Conservation (phyloP, 208 protist genomes). For the Trypanosoma caninum region DNA sequence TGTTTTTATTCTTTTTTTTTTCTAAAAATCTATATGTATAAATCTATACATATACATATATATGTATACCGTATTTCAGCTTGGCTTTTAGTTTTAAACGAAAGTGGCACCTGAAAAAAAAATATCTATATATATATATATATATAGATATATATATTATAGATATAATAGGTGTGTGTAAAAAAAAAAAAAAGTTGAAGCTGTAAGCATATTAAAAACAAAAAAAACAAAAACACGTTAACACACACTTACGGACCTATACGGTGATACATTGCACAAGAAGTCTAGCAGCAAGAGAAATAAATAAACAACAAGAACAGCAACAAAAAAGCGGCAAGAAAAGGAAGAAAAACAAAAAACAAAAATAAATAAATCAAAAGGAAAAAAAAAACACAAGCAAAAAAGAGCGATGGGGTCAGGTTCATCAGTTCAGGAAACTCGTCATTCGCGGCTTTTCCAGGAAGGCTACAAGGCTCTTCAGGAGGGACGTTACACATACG, state of each 20-base stretch:
- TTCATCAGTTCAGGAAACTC: conserved; percentile 17
- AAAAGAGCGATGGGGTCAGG: conserved; percentile 14
- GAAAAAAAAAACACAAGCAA: conserved; percentile 11
- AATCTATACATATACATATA: not conserved
- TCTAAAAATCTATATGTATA: no score
- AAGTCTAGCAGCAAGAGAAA: not conserved
- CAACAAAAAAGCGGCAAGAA: not conserved
- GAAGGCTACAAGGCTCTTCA: conserved; percentile 28
- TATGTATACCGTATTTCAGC: not conserved
- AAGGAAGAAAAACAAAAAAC: not conserved
- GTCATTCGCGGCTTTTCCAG: conserved; percentile 29
- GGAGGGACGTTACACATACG: conserved; percentile 45
- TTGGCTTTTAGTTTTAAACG: not conserved
- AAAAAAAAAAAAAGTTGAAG: not conserved
- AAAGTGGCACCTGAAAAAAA: not conserved
- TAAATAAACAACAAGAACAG: not conserved
- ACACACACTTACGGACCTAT: no score
- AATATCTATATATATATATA: not conserved
- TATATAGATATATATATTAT: no score
- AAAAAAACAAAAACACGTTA: not conserved
- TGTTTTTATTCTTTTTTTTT: conserved; percentile 4
- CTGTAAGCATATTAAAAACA: not conserved
- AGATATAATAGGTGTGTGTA: no score
- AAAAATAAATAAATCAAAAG: not conserved
- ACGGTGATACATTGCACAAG: no score